Evolutionary conservation across 305 asterid species (phyloP).

Genomic region (Nicotiana rustica): DNA sequence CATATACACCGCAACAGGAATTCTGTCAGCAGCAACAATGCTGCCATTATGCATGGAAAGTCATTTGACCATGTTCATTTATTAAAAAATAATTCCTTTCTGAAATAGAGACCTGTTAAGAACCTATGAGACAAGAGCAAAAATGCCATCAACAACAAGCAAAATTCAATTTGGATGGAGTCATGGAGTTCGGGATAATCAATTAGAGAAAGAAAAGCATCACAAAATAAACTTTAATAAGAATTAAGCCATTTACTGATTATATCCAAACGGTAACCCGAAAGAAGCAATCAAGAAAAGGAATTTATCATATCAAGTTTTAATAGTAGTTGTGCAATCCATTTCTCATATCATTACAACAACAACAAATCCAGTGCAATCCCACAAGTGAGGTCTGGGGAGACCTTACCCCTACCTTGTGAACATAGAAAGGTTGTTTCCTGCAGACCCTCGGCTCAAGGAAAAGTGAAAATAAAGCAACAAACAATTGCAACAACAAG

Average conservation of each 20-base stretch:
- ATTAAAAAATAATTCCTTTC: neutral
- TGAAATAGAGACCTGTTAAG: neutral
- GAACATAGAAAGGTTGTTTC: too few relatives aligned
- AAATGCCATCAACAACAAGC: neutral
- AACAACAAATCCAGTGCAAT: too few relatives aligned
- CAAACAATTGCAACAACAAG: too few relatives aligned
- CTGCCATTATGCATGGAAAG: conserved; percentile 18
- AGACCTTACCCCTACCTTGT: too few relatives aligned
- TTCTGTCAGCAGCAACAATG: neutral
- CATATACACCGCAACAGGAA: conserved; percentile 5
- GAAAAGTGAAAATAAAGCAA: too few relatives aligned
- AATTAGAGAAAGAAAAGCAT: neutral
- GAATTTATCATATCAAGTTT: conserved; percentile 17
- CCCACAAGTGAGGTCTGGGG: too few relatives aligned
- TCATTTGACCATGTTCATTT: conserved; percentile 24
- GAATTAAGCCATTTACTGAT: conserved; percentile 12
- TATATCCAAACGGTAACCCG: conserved; percentile 8
- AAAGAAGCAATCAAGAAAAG: conserved; percentile 4
- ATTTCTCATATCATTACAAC: neutral
- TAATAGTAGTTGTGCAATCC: conserved; percentile 3
- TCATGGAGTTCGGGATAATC: neutral
- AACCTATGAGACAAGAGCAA: conserved; percentile 13
- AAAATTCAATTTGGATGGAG: conserved; percentile 8
- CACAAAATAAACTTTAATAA: conserved; percentile 23
- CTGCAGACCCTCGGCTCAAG: too few relatives aligned